Conservation (phyloP, 1,284 basidiomycete species). For the Afroboletus lepidellus region DNA sequence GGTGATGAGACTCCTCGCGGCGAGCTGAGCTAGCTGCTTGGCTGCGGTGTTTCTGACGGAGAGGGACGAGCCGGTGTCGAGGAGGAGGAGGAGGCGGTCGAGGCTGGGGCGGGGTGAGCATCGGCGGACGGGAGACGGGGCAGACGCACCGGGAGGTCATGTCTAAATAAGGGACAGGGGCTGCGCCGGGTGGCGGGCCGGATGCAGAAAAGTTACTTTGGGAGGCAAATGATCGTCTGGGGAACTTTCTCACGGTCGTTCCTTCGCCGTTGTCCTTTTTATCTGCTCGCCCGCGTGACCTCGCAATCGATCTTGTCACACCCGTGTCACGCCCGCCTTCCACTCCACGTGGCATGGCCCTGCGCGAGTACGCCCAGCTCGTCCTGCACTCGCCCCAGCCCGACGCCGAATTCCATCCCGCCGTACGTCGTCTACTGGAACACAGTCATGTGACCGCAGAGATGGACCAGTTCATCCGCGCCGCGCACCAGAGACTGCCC, state of each 20-base stretch:
- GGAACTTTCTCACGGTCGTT: slow-evolving; percentile 38
- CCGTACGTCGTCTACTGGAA: slow-evolving; percentile 4
- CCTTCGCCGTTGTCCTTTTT: slow-evolving; percentile 38
- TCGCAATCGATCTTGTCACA: slow-evolving; percentile 27
- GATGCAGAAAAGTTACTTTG: slow-evolving; percentile 35
- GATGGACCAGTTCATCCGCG: slow-evolving; percentile 32
- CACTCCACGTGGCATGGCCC: not conserved
- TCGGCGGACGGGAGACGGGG: not conserved
- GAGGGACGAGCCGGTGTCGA: slow-evolving; percentile 86
- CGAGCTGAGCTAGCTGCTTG: slow-evolving; percentile 89
- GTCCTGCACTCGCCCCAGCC: slow-evolving; percentile 12
- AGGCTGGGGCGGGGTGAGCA: slow-evolving; percentile 50
- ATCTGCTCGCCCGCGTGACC: slow-evolving; percentile 36
- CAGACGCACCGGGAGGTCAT: slow-evolving; percentile 68
- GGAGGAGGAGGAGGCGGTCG: slow-evolving; percentile 87
- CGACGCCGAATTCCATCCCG: slow-evolving; percentile 13
- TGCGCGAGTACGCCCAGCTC: slow-evolving; percentile 13
- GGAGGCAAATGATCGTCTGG: slow-evolving; percentile 42
- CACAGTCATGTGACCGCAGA: not conserved
- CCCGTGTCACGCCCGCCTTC: slow-evolving; percentile 8
- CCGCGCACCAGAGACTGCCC: slow-evolving; percentile 29
- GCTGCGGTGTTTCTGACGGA: slow-evolving; percentile 88
- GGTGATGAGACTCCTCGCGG: slow-evolving; percentile 75
- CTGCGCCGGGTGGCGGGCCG: slow-evolving; percentile 42
- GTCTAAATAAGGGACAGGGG: slow-evolving; percentile 38